A percentile compares a stretch with the other conserved stretches of the same genome.
phyloP scores from a whole-genome alignment of 2,329 filamentous ascomycete species.

The Aspergillus tubingensis region DNA sequence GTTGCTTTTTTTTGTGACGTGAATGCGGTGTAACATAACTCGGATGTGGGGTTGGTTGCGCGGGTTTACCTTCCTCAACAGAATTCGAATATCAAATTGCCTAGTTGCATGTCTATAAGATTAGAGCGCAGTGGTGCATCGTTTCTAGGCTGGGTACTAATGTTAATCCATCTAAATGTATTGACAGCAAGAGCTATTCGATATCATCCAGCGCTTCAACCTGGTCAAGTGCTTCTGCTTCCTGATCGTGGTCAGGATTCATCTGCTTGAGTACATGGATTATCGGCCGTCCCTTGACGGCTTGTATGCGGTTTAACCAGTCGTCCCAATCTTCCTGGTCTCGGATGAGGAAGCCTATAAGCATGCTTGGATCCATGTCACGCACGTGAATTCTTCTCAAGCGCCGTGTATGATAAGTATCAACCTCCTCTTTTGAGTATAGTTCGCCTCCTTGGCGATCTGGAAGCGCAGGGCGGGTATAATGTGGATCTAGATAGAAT shows the following conservation, averaged over 20 bases:
- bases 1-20: constrained; percentile 45
- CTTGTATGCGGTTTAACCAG: constrained; percentile 76
- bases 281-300: constrained; percentile 78
- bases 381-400: constrained; percentile 78
- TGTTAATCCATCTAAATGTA: no score
- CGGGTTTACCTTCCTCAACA: constrained; percentile 32
- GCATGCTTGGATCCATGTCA: constrained; percentile 98
- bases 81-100: constrained; percentile 35
- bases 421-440: constrained; percentile 70
- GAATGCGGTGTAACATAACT: constrained; percentile 50
- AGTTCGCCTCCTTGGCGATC: constrained; percentile 55
- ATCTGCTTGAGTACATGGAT: constrained; percentile 77
- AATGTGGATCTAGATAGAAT: constrained; percentile 95
- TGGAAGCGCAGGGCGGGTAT: constrained; percentile 73
- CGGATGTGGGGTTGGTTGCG: constrained; percentile 40
- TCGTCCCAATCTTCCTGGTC: constrained; percentile 79
- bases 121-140: no score
- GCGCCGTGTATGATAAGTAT: constrained; percentile 83
- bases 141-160: no score
- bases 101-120: constrained; percentile 15
- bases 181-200: constrained; percentile 6
- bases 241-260: constrained; percentile 54
- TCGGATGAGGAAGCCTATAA: constrained; percentile 87
- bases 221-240: constrained; percentile 78
- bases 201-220: constrained; percentile 82